Evolutionary conservation across 225 moss, liverwort and hornwort species (phyloP).

Genomic region (Polytrichum formosum): DNA sequence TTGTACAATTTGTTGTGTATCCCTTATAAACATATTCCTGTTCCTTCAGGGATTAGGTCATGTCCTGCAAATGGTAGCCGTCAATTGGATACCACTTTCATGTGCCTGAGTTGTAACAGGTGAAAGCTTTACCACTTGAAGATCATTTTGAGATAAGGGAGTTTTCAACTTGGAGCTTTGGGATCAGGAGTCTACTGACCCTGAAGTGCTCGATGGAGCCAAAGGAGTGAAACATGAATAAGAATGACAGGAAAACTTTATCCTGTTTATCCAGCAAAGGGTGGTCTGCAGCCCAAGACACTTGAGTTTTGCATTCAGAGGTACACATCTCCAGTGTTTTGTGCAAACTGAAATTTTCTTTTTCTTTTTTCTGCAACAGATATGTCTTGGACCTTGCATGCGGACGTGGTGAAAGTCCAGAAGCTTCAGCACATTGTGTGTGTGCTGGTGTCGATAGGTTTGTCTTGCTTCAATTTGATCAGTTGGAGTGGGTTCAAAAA

Average conservation of each 20-base stretch:
- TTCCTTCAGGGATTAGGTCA: no score
- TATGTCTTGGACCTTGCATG: no score
- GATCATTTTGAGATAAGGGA: slow-evolving; percentile 96
- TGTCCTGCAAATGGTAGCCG: no score
- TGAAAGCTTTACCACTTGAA: slow-evolving; percentile 64
- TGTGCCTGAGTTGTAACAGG: slow-evolving; percentile 34
- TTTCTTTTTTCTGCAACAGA: no score
- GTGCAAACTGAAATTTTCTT: not conserved
- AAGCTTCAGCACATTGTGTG: no score
- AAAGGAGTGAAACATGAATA: slow-evolving; percentile 39
- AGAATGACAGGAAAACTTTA: slow-evolving; percentile 73
- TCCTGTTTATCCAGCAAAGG: slow-evolving; percentile 94
- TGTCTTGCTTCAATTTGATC: no score
- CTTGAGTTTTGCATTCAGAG: slow-evolving; percentile 94
- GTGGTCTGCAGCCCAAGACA: slow-evolving; percentile 84
- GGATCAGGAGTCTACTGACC: slow-evolving; percentile 54
- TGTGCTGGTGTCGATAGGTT: no score
- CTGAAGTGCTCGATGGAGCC: slow-evolving; percentile 19
- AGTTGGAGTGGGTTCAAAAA: no score
- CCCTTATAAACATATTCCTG: no score
- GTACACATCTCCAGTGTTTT: slow-evolving; percentile 18
- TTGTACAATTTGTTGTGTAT: no score
- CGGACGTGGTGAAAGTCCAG: no score
- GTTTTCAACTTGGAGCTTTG: slow-evolving; percentile 86
- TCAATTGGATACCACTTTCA: no score